Evolutionary conservation across 1,139 yeast genomes (phyloP).

Genomic region (Geotrichum carabidarum): DNA sequence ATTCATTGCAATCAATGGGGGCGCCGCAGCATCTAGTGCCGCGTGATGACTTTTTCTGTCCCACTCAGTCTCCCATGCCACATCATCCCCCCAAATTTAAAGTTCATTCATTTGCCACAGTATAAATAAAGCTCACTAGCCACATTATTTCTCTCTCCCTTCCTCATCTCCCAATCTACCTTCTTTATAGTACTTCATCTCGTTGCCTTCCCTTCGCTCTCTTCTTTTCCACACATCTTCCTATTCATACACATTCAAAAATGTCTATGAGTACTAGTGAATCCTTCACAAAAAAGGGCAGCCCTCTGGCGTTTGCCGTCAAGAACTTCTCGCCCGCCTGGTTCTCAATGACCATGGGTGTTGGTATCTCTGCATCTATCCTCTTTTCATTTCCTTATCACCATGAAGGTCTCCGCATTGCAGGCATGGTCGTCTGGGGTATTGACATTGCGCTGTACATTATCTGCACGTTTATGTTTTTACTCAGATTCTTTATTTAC

Average conservation of each 20-base stretch:
- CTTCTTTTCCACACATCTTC: background rate
- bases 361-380: constrained; percentile 63
- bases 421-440: constrained; percentile 56
- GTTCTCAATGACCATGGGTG: constrained; percentile 79
- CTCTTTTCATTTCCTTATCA: constrained; percentile 59
- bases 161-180: background rate
- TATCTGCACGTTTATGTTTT: constrained; percentile 39
- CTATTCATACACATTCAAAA: background rate
- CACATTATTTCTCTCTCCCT: constrained; percentile 1
- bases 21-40: too few species aligned
- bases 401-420: constrained; percentile 44
- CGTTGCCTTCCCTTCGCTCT: background rate
- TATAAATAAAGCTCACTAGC: constrained; percentile 5
- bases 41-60: too few species aligned
- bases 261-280: background rate
- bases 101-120: constrained; percentile 7
- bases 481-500: constrained; percentile 40
- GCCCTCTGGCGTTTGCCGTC: constrained; percentile 8
- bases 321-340: constrained; percentile 34
- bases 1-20: too few species aligned
- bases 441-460: constrained; percentile 49
- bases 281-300: background rate
- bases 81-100: too few species aligned
- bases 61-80: too few species aligned
- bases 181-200: background rate